phyloP scores from a whole-genome alignment of 116 monocot genomes.

The Cymodocea nodosa region DNA sequence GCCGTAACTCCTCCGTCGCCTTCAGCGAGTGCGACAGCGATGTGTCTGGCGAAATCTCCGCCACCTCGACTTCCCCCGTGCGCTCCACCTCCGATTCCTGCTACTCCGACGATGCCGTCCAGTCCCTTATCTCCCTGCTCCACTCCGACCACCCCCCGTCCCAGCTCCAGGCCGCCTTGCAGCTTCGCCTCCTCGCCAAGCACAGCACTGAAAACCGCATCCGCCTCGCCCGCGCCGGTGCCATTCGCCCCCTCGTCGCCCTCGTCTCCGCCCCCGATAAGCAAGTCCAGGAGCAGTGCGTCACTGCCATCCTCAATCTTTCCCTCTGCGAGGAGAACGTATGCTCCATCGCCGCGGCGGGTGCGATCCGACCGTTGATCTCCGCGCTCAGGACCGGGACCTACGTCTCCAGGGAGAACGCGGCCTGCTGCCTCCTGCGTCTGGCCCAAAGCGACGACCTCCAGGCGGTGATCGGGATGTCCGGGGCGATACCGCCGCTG shows the following conservation, averaged over 20 bases:
- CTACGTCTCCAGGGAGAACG: conserved; percentile 3
- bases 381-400: conserved; percentile 5
- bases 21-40: conserved; percentile 14
- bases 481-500: conserved; percentile 10
- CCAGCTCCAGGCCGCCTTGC: neutral
- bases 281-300: conserved; percentile 11
- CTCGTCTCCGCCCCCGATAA: conserved; percentile 3
- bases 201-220: conserved; percentile 12
- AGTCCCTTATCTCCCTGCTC: conserved; percentile 1
- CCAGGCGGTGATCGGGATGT: neutral
- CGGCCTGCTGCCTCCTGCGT: conserved; percentile 12
- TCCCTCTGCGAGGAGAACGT: conserved; percentile 14
- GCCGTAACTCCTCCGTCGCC: conserved; percentile 1
- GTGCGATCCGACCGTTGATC: conserved; percentile 8
- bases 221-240: conserved; percentile 5
- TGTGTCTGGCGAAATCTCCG: conserved; percentile 7
- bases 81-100: neutral
- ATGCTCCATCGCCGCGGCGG: conserved; percentile 8
- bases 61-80: neutral
- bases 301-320: conserved; percentile 16
- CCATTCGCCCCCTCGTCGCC: conserved; percentile 8
- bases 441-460: conserved; percentile 12
- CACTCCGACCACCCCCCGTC: conserved; percentile 1
- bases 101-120: conserved; percentile 6
- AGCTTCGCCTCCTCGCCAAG: neutral